Evolutionary conservation across 352 stramenopile species (phyloP), one percentile per base, ranked within the genome.

Genomic region (Phytophthora syringae): DNA sequence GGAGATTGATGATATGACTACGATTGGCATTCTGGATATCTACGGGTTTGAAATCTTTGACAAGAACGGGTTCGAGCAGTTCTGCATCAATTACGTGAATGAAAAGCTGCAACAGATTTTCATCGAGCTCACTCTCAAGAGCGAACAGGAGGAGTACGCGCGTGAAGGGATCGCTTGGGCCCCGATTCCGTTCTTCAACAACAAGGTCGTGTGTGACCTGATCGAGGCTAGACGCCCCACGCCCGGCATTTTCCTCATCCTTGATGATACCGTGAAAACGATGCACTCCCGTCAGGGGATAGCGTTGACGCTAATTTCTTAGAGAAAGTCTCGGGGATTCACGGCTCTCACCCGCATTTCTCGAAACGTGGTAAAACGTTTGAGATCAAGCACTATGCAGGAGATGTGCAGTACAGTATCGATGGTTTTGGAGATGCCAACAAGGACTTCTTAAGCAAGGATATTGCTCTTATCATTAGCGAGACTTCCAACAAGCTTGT

Each of bases 1-100:
- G 43, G 80, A 93, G 34, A 84, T 89, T 61, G 47, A 89, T 65
- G 64, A 88, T 16, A 89, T 93, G 79, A 86, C 77, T 16, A 95
- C 72, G 52, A 89, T 98, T 67, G 92, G 94, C 47, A 96, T 99
- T 28, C 76, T 98, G 34, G 97, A 99, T 67, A 98, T 99, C 58
- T 99, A 98, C 68, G 95, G 97, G 1, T 99, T 99, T 80, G 97
- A 99, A 70, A 91, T 92, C 20, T 98, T 98, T 57, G 80, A 97
- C 49, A 89, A 89, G 36, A 99, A 99, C 67, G 90, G 84, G 15
- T 98, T 98, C 67, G 93, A 98, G 68, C 95, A 99, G 68, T 95
- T 98, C 42, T 98, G 93, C 60, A 98, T 98, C 84, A 98, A 98
- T 73, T 98, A 96, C 50, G 92, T 94, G 49, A 98, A 98, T 73